phyloP scores from a whole-genome alignment of 73 alveolate species.

The Blepharisma stoltei region DNA sequence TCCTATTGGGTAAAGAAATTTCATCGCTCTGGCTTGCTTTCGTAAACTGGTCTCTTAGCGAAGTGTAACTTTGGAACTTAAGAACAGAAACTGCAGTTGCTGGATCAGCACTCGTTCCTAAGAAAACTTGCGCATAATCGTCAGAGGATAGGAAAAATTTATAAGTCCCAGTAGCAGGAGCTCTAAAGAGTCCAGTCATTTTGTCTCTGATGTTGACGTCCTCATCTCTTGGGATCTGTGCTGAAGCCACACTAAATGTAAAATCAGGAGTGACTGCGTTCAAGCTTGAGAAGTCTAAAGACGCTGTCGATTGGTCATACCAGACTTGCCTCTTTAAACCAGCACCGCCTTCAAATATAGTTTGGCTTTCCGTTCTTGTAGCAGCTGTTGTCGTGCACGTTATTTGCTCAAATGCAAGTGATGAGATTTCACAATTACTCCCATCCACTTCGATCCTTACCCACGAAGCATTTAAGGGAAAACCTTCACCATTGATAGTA shows the following conservation, averaged over 20 bases:
- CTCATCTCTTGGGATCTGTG: conserved; percentile 13
- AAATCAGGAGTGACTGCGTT: background rate
- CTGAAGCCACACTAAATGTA: background rate
- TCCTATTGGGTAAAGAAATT: too few relatives aligned
- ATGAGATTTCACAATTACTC: background rate
- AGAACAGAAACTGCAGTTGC: background rate
- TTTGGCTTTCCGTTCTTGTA: background rate
- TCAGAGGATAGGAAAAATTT: conserved; percentile 36
- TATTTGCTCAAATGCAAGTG: background rate
- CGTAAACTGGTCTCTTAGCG: background rate
- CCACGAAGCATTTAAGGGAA: background rate
- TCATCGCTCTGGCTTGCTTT: background rate
- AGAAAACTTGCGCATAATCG: conserved; percentile 25
- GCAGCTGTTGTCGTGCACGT: conserved; percentile 12
- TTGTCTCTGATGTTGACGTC: background rate
- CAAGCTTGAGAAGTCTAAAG: background rate
- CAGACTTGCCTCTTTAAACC: background rate
- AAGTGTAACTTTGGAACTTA: background rate
- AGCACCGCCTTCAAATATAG: background rate
- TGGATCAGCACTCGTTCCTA: conserved; percentile 7
- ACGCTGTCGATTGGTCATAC: conserved; percentile 5
- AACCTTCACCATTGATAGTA: conserved; percentile 12
- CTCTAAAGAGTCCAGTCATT: conserved; percentile 31
- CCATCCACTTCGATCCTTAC: background rate
- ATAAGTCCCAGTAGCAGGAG: conserved; percentile 43